These are phyloP conservation scores for Thinopyrum obtusiflorum DNA, from an alignment of 202 grass and related monocot species.

Conservation along the genomic window DNA sequence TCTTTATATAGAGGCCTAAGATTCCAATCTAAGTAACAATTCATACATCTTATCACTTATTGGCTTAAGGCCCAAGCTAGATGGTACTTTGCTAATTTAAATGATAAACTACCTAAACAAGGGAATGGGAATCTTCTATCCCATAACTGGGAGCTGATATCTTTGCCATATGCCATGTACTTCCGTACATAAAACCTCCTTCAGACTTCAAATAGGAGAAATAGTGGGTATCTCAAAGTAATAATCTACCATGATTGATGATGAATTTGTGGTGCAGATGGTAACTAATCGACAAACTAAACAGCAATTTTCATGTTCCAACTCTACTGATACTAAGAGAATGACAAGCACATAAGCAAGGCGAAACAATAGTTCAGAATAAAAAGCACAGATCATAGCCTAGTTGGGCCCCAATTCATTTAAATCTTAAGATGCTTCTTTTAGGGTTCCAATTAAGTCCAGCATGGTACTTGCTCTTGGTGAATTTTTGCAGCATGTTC, in stretches of 20 bases:
- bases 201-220: background rate
- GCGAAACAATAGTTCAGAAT: background rate
- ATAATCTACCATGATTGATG: background rate
- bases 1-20: background rate
- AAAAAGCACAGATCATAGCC: background rate
- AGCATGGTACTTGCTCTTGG: background rate
- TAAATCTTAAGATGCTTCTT: background rate
- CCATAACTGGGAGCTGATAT: background rate
- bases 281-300: background rate
- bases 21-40: background rate
- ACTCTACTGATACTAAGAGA: background rate
- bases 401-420: background rate
- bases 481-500: background rate
- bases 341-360: background rate
- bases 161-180: background rate
- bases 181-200: background rate
- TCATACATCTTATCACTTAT: background rate
- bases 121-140: background rate
- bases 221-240: background rate
- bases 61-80: background rate
- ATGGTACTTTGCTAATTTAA: background rate
- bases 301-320: slow-evolving; percentile 9
- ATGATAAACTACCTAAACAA: background rate
- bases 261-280: background rate
- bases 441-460: background rate